Percentiles rank a stretch among this genome's conserved stretches.
phyloP scores from a whole-genome alignment of 805 yeast genomes.

The Candida krabiensis region DNA sequence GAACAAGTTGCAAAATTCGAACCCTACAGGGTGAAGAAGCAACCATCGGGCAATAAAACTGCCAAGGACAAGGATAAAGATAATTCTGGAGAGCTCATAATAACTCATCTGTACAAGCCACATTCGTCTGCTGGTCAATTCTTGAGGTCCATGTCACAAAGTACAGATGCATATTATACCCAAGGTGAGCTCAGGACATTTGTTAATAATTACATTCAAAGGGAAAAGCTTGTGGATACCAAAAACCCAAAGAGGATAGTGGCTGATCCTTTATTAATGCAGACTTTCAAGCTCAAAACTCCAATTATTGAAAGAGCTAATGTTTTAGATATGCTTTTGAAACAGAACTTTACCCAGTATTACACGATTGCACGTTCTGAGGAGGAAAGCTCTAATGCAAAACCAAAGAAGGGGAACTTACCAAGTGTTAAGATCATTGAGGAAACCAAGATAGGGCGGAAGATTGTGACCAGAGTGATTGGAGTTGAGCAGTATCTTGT shows the following conservation, averaged over 20 bases:
- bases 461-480: slow-evolving; percentile 69
- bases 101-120: slow-evolving; percentile 56
- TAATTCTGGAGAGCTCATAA: slow-evolving; percentile 21
- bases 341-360: slow-evolving; percentile 43
- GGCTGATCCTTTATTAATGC: slow-evolving; percentile 46
- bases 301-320: slow-evolving; percentile 39
- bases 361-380: slow-evolving; percentile 46
- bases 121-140: slow-evolving; percentile 47
- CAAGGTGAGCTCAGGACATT: slow-evolving; percentile 53
- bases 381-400: slow-evolving; percentile 32
- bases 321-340: slow-evolving; percentile 43
- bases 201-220: slow-evolving; percentile 55
- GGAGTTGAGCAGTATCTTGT: slow-evolving; percentile 70
- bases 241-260: slow-evolving; percentile 54
- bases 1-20: slow-evolving; percentile 57
- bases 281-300: slow-evolving; percentile 23
- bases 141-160: slow-evolving; percentile 42
- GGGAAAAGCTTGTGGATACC: slow-evolving; percentile 48
- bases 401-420: slow-evolving; percentile 59
- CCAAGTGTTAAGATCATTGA: slow-evolving; percentile 69
- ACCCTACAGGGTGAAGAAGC: slow-evolving; percentile 52
- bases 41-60: background rate
- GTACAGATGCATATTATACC: slow-evolving; percentile 45
- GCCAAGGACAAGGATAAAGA: slow-evolving; percentile 4
- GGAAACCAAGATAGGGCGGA: slow-evolving; percentile 79